Conservation (phyloP, 768 basidiomycete species). For the Tubosaeta sp. region DNA sequence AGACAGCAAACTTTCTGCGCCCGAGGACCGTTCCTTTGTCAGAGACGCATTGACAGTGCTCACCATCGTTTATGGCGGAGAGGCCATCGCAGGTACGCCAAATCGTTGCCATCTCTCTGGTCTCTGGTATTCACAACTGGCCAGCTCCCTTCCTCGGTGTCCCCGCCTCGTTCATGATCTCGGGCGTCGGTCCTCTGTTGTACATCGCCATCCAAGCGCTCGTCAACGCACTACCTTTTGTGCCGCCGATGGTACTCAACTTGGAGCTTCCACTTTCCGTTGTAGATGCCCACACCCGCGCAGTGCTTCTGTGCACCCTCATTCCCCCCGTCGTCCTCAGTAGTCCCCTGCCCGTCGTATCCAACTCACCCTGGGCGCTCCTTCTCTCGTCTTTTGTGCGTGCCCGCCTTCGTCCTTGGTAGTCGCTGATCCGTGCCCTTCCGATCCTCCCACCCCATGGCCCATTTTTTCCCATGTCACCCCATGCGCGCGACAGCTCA, state of each 20-base stretch:
- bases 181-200: conserved; percentile 58
- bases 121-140: background rate
- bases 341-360: conserved; percentile 46
- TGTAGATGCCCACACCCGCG: conserved; percentile 75
- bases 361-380: conserved; percentile 73
- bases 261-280: conserved; percentile 71
- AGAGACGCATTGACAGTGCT: conserved; percentile 55
- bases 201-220: conserved; percentile 59
- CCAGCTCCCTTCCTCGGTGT: conserved; percentile 60
- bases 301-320: conserved; percentile 72
- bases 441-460: too few species aligned
- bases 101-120: background rate
- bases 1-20: conserved; percentile 29
- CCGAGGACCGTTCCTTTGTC: conserved; percentile 54
- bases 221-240: conserved; percentile 53
- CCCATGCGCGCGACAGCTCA: conserved; percentile 39
- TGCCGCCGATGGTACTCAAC: conserved; percentile 43
- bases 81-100: conserved; percentile 58
- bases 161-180: conserved; percentile 78
- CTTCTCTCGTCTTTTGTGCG: conserved; percentile 68
- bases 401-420: background rate
- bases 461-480: too few species aligned
- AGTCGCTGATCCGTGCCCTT: background rate
- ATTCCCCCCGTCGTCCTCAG: conserved; percentile 64
- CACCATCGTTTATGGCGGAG: conserved; percentile 75